Conservation (phyloP, 768 basidiomycete genomes). For the Calocera viscosa region DNA sequence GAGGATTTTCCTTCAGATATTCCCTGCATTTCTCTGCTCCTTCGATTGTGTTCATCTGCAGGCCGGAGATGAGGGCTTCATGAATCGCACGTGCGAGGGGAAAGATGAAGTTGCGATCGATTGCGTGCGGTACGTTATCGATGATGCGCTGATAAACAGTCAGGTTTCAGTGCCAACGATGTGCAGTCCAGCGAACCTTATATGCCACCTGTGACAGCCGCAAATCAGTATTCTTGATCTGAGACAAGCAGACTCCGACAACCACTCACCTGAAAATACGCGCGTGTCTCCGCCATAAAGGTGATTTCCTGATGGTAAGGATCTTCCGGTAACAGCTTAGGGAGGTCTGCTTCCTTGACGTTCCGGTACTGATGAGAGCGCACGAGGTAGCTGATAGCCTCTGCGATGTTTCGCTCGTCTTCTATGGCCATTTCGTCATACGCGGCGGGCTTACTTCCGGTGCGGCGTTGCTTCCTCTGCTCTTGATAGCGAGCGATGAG, state of each 20-base stretch:
- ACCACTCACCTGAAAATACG: slow-evolving; percentile 48
- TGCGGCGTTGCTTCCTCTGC: background rate
- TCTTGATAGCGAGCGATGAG: background rate
- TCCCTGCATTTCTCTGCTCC: slow-evolving; percentile 48
- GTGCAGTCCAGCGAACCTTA: background rate
- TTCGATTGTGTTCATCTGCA: slow-evolving; percentile 13
- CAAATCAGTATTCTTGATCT: background rate
- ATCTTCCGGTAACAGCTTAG: slow-evolving; percentile 41
- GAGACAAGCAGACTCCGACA: background rate
- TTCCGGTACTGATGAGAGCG: background rate
- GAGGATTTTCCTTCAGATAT: slow-evolving; percentile 15
- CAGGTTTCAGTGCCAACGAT: background rate
- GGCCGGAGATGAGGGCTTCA: slow-evolving; percentile 27
- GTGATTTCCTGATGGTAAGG: slow-evolving; percentile 24
- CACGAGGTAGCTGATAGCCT: background rate
- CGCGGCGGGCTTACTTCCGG: background rate
- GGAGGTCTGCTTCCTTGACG: slow-evolving; percentile 33
- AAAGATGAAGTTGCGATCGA: slow-evolving; percentile 37
- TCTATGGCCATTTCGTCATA: background rate
- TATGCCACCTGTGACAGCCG: background rate
- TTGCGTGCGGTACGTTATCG: slow-evolving; percentile 41
- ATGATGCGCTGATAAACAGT: slow-evolving; percentile 36
- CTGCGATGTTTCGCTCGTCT: background rate
- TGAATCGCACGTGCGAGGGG: slow-evolving; percentile 30
- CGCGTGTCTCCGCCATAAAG: slow-evolving; percentile 61